phyloP scores from a whole-genome alignment of 306 rosid species.

The Chamaecrista fasciculata region DNA sequence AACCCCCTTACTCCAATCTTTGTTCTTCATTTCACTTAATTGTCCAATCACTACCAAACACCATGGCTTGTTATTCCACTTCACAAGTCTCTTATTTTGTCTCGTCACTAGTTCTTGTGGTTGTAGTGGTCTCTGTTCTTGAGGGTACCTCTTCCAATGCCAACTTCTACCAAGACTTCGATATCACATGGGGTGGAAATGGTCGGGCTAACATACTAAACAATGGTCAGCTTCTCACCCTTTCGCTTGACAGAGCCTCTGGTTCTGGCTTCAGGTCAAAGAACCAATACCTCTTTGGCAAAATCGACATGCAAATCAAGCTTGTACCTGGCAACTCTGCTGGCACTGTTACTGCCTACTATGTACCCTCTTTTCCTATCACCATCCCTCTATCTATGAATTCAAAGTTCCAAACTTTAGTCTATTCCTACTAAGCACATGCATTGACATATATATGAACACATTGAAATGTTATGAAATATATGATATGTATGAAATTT shows the following conservation, averaged over 20 bases:
- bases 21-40: not conserved
- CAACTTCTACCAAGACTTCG: conserved; percentile 27
- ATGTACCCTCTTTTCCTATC: conserved; percentile 32
- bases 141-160: too few species aligned
- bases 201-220: conserved; percentile 23
- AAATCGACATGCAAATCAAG: conserved; percentile 45
- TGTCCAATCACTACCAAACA: too few species aligned
- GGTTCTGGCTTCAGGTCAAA: conserved; percentile 45
- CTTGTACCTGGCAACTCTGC: conserved; percentile 47
- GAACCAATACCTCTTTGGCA: conserved; percentile 34
- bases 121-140: not conserved
- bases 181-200: conserved; percentile 36
- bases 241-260: conserved; percentile 34
- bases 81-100: not conserved
- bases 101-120: not conserved
- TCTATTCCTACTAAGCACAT: too few species aligned
- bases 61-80: not conserved
- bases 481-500: too few species aligned
- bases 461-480: too few species aligned
- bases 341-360: conserved; percentile 43
- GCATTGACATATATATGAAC: too few species aligned
- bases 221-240: conserved; percentile 33
- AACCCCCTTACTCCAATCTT: not conserved
- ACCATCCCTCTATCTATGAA: too few species aligned
- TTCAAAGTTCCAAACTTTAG: too few species aligned